These are phyloP conservation scores for Ustilago bromivora DNA, from an alignment of 1,284 basidiomycete species.

Conservation along the genomic window DNA sequence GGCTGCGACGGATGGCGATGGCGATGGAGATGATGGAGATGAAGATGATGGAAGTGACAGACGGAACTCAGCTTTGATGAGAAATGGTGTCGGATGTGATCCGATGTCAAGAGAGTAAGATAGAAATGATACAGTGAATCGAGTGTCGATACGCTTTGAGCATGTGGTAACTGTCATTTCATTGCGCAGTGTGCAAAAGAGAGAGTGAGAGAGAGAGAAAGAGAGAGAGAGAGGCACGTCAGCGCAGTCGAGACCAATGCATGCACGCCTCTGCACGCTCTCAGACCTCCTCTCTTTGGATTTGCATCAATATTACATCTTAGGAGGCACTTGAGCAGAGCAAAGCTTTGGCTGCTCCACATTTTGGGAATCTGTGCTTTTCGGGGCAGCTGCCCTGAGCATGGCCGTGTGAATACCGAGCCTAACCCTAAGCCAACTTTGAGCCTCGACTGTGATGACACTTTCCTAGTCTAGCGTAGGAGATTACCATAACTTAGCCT, in stretches of 20 bases:
- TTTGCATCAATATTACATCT: not conserved
- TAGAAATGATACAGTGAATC: conserved; percentile 1
- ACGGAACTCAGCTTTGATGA: not conserved
- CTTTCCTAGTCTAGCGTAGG: not conserved
- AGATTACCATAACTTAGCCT: not conserved
- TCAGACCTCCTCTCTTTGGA: conserved; percentile 10
- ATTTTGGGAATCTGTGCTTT: conserved; percentile 10
- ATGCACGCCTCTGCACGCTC: conserved; percentile 28
- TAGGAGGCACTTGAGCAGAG: conserved; percentile 26
- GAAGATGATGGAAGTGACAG: not conserved
- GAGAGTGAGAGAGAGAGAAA: not conserved
- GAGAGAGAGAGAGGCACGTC: conserved; percentile 11
- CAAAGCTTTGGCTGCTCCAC: conserved; percentile 18
- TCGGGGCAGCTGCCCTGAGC: not conserved
- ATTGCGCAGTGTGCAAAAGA: not conserved
- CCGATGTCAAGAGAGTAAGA: not conserved
- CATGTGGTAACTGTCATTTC: not conserved
- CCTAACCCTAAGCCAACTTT: not conserved
- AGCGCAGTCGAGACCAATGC: conserved; percentile 3
- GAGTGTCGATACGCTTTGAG: conserved; percentile 1
- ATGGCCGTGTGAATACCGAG: not conserved
- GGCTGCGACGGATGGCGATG: not conserved
- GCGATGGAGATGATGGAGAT: too few species aligned
- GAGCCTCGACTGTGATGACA: not conserved
- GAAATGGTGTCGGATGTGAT: not conserved